A percentile compares a stretch with the other conserved stretches of the same genome.
Conservation (phyloP, 352 stramenopile genomes). For the Phytophthora pinifolia region DNA sequence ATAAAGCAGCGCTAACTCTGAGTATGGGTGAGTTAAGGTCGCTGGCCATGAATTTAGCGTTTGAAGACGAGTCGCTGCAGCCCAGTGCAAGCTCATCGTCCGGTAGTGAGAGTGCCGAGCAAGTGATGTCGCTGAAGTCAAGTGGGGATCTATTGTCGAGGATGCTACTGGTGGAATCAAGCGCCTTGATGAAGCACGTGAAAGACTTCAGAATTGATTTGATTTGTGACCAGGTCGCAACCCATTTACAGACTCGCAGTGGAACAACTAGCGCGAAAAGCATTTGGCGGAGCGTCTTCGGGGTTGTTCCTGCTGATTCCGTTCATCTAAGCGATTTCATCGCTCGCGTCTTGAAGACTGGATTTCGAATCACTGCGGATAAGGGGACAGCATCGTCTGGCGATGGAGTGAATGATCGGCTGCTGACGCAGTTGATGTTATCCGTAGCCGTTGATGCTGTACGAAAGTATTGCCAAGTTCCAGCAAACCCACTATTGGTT, state of each 20-base stretch:
- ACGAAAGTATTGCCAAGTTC: constrained; percentile 24
- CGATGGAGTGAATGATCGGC: constrained; percentile 7
- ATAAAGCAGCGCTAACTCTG: constrained; percentile 29
- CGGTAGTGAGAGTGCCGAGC: not conserved
- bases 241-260: constrained; percentile 37
- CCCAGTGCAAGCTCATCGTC: not conserved
- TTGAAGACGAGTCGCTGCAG: constrained; percentile 30
- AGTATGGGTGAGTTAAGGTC: constrained; percentile 35
- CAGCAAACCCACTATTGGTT: not conserved
- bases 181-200: constrained; percentile 28
- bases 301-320: constrained; percentile 19
- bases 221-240: constrained; percentile 33
- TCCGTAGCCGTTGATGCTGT: constrained; percentile 49
- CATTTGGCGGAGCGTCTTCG: constrained; percentile 58
- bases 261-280: constrained; percentile 30
- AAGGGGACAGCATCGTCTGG: not conserved
- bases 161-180: constrained; percentile 24
- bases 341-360: constrained; percentile 33
- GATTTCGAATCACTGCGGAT: constrained; percentile 25
- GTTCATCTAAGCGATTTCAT: constrained; percentile 56
- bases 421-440: constrained; percentile 43
- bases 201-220: constrained; percentile 32
- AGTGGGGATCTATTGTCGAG: constrained; percentile 40
- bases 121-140: constrained; percentile 6
- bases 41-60: constrained; percentile 41